Percentiles rank a stretch among this genome's conserved stretches.
Conservation (phyloP, 2,329 filamentous ascomycete species). For the Cadophora malorum region DNA sequence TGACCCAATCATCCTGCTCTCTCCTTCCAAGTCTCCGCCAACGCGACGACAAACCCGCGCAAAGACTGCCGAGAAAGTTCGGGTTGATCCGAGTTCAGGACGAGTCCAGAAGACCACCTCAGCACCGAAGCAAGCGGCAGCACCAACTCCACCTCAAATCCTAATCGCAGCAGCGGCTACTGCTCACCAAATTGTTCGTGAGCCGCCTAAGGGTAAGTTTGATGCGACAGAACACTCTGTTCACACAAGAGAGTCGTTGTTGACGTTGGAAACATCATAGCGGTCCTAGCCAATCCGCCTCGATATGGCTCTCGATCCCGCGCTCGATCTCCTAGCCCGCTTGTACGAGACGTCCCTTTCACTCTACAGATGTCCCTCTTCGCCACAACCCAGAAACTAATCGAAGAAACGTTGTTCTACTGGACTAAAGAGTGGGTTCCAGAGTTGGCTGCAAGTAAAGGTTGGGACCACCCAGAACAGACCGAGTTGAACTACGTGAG, state of each 20-base stretch:
- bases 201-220: background rate
- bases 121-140: background rate
- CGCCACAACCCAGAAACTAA: conserved; percentile 5
- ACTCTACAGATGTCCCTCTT: background rate
- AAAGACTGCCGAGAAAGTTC: background rate
- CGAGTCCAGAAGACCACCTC: background rate
- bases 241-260: background rate
- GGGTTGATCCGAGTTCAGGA: background rate
- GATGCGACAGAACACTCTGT: background rate
- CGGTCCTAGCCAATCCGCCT: background rate
- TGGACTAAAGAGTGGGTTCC: conserved; percentile 21
- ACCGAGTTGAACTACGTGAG: conserved; percentile 18
- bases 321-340: background rate
- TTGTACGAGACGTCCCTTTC: background rate
- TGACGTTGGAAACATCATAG: background rate
- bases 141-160: background rate
- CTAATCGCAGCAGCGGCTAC: background rate
- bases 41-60: background rate
- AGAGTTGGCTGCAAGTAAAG: background rate
- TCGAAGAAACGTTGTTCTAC: conserved; percentile 21
- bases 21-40: background rate
- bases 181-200: background rate
- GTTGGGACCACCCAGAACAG: conserved; percentile 17
- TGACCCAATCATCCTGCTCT: background rate
- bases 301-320: background rate